Base-by-base conservation (phyloP, 495 filamentous ascomycete genomes). In the Aspergillus indologenus region DNA sequence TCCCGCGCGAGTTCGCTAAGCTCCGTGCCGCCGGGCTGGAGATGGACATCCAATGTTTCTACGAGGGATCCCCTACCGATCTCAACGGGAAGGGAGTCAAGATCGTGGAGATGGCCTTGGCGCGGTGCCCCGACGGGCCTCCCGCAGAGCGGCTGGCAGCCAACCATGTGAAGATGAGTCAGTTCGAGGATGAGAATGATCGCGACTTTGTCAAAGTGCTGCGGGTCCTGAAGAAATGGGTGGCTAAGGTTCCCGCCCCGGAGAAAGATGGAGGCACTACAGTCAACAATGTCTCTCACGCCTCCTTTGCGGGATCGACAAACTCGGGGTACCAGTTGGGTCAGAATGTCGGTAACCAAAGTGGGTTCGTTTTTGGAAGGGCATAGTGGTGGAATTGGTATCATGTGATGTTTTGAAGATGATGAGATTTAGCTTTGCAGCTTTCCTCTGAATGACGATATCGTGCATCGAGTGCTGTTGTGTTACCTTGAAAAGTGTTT, bases 291-390 rank as follows among this genome's bases (percentile, higher is more conserved):
- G 45, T 48, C 17, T 56, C 54, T 8, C 17, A 47, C 18, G 54
- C 54, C 18, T 47, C 54, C 19, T 56, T 56, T 31, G 43, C 42
- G 1, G 44, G 44, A 2, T 47, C 42, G 21, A 42, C n/a, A 5
- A 56, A 56, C n/a, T 56, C 42, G 17, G 54, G 54, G 7, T 19
- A 47, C n/a, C 54, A 56, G 44, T 18, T 47, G 44, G 54, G 54
- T 7, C 54, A 56, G 24, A 56, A 56, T 31, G 42, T 34, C 6
- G 54, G 54, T 9, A 29, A 21, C 8, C 42, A 47, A 12, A 56
- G 43, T 24, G 54, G 54, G 44, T 48, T 56, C 43, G 24, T 21
- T 14, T 48, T 56, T 15, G 24, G 19, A 47, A 42, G 47, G 24
- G 14, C 34, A 14, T 40, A 40, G 34, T 40, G 34, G 34, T 40